Evolutionary conservation across 2,329 filamentous ascomycete species (phyloP).

Genomic region (Pseudogymnoascus destructans): DNA sequence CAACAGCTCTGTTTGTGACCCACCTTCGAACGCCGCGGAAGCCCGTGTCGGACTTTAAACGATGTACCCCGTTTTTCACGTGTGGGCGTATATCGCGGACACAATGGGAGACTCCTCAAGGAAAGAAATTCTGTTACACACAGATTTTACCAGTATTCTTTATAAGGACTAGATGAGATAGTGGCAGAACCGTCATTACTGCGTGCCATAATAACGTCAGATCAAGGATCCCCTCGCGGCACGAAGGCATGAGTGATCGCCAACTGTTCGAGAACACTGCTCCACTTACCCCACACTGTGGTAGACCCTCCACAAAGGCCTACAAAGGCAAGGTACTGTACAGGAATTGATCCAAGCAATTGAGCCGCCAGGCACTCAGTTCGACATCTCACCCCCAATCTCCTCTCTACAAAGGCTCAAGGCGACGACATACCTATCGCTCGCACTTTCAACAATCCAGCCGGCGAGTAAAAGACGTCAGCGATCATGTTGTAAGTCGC

Average conservation of each 20-base stretch:
- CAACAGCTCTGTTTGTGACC: constrained; percentile 2
- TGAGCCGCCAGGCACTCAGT: constrained; percentile 3
- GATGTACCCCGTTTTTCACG: constrained; percentile 5
- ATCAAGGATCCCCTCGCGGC: not conserved
- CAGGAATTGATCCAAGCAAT: constrained; percentile 7
- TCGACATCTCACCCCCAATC: not conserved
- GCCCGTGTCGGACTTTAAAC: not conserved
- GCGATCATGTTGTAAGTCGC: constrained; percentile 7
- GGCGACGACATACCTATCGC: not conserved
- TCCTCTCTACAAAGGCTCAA: not conserved
- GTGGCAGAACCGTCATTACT: not conserved
- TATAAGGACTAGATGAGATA: not conserved
- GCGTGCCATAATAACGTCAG: not conserved
- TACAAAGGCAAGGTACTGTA: constrained; percentile 1
- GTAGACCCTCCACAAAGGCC: not conserved
- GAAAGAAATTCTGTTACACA: not conserved
- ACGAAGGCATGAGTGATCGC: constrained; percentile 1
- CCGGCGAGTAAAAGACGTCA: not conserved
- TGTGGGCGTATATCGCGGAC: not conserved
- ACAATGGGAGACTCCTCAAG: not conserved
- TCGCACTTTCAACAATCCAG: not conserved
- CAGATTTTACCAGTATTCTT: not conserved
- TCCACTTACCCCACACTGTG: constrained; percentile 8
- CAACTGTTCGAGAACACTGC: not conserved
- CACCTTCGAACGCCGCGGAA: constrained; percentile 4